Percentiles rank a stretch among this genome's conserved stretches.
Conservation (phyloP, 192 early-diverging fungal genomes). For the Anaeromyces robustus region DNA sequence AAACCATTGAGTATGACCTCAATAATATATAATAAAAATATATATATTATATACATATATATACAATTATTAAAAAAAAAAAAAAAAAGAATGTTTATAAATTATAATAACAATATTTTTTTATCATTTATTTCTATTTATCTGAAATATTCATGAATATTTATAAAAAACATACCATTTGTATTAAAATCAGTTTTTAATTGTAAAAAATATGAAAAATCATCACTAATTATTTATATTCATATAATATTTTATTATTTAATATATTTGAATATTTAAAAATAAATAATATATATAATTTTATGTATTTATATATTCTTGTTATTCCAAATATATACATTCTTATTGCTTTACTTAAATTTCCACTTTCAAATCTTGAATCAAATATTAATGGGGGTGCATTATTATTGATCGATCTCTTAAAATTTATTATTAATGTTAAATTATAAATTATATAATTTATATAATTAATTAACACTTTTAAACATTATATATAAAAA, state of each 20-base stretch:
- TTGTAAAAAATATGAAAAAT: not conserved
- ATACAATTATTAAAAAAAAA: no score
- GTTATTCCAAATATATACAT: conserved; percentile 4
- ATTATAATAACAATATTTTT: no score
- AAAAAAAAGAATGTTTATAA: no score
- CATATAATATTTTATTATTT: conserved; percentile 3
- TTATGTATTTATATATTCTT: conserved; percentile 11
- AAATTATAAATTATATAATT: no score
- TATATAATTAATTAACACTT: no score
- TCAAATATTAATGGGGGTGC: conserved; percentile 14
- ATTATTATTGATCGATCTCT: not conserved
- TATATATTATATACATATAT: not conserved
- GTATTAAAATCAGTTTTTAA: conserved; percentile 5
- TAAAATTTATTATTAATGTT: no score
- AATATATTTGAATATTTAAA: conserved; percentile 10
- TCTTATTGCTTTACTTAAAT: conserved; percentile 13
- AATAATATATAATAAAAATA: no score
- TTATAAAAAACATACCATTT: conserved; percentile 5
- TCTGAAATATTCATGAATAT: no score
- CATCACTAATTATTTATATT: conserved; percentile 17
- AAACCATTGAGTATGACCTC: not conserved
- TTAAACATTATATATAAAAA: no score
- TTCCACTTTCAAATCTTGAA: conserved; percentile 26
- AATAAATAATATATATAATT: conserved; percentile 20
- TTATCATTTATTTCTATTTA: no score